Evolutionary conservation across 2,329 filamentous ascomycete genomes (phyloP), one percentile per base, ranked within the genome.

Genomic region (Boeremia lycopersici): DNA sequence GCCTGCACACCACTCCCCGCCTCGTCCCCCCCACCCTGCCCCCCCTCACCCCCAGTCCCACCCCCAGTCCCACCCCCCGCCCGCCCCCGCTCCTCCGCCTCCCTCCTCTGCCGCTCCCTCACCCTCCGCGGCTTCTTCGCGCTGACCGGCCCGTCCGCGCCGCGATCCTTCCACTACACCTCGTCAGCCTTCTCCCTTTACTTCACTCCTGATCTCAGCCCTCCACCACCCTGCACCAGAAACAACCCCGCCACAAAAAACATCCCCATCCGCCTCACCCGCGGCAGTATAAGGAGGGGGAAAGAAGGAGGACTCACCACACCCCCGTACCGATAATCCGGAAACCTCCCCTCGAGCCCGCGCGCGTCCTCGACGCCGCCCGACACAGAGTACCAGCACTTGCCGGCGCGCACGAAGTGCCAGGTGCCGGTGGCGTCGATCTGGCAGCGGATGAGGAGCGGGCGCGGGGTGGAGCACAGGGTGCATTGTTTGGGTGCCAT

Each of bases 351-450:
- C 35, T 63, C 46, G 11, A 68, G 17, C 1, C 65, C 65, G 19
- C 56, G 54, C 4, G 65, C 78, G 59, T 80, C 78, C 33, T 77
- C 73, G 2, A 76, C 67, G 6, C 77, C 77, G n/a, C 78, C 78
- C 1, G 74, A 77, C 1, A 79, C 76, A 2, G 66, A 62, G 29
- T 68, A 70, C 78, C 78, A 80, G 65, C 78, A 79, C 13, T 64
- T 57, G 4, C 76, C 76, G 0, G 77, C 73, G 55, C 78, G 79
- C 8, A 80, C 70, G 47, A 80, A 76, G 57, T 79, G 71, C 78
- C 78, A 79, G 53, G 63, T 71, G 4, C 52, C 57, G 2, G 70
- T 71, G 0, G 67, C 61, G 60, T 79, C 76, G 50, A 76, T 76
- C 54, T 77, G 76, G 61, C 77, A 79, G 42, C 77, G 76, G 2